These are phyloP conservation scores for Nematodospora valgi DNA, from an alignment of 805 yeast genomes.

Conservation along the genomic window DNA sequence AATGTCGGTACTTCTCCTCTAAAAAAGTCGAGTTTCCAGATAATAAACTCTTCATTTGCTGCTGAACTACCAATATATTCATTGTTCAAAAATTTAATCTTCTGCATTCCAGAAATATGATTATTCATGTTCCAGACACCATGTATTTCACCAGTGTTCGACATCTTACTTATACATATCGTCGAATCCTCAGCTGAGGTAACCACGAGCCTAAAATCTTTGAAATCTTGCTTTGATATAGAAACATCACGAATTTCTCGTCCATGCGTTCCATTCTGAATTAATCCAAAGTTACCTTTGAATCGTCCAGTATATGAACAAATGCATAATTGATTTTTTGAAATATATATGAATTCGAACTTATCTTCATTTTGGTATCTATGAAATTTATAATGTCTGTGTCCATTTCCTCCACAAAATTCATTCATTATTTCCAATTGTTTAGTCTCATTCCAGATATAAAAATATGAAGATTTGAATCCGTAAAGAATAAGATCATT, in stretches of 20 bases:
- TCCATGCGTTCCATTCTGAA: slow-evolving; percentile 77
- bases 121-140: slow-evolving; percentile 63
- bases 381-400: slow-evolving; percentile 66
- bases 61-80: slow-evolving; percentile 50
- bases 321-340: slow-evolving; percentile 40
- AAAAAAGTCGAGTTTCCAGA: slow-evolving; percentile 62
- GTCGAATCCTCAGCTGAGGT: slow-evolving; percentile 92
- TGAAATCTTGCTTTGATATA: slow-evolving; percentile 35
- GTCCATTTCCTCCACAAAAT: slow-evolving; percentile 84
- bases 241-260: slow-evolving; percentile 81
- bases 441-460: slow-evolving; percentile 76
- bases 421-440: slow-evolving; percentile 69
- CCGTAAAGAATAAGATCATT: slow-evolving; percentile 63
- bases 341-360: slow-evolving; percentile 55
- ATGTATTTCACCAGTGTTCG: slow-evolving; percentile 38
- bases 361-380: slow-evolving; percentile 13
- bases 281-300: slow-evolving; percentile 19
- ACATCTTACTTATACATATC: slow-evolving; percentile 51
- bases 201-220: slow-evolving; percentile 40
- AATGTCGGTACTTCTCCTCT: slow-evolving; percentile 44
- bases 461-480: slow-evolving; percentile 75
- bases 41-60: slow-evolving; percentile 82
- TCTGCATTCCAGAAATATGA: slow-evolving; percentile 89
- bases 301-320: slow-evolving; percentile 12
- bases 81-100: slow-evolving; percentile 57